Evolutionary conservation across 1,139 yeast species (phyloP).

Genomic region (Diutina catenulata): DNA sequence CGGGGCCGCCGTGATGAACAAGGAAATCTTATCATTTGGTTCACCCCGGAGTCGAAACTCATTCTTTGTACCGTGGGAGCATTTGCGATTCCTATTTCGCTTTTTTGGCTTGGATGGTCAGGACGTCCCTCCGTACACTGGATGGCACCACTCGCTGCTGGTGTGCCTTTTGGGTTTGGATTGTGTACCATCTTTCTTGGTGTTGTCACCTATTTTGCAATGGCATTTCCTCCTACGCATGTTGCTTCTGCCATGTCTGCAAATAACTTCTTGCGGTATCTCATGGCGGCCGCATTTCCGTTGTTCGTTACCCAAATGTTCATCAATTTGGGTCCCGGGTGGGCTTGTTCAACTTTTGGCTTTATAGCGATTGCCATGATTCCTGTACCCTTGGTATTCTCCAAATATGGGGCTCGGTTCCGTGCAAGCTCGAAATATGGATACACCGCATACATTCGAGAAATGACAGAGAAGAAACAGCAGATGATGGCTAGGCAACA

Average conservation of each 20-base stretch:
- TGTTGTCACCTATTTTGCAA: conserved; percentile 57
- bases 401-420: conserved; percentile 40
- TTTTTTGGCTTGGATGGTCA: conserved; percentile 82
- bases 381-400: conserved; percentile 36
- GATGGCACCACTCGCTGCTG: conserved; percentile 70
- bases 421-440: conserved; percentile 48
- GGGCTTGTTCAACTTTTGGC: conserved; percentile 28
- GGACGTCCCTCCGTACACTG: conserved; percentile 56
- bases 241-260: conserved; percentile 78
- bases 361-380: conserved; percentile 23
- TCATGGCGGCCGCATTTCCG: conserved; percentile 50
- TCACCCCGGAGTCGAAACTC: conserved; percentile 27
- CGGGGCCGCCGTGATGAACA: conserved; percentile 43
- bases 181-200: conserved; percentile 63
- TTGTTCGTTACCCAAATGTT: conserved; percentile 36
- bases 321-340: conserved; percentile 22
- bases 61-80: conserved; percentile 47
- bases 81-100: conserved; percentile 49
- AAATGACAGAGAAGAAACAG: conserved; percentile 14
- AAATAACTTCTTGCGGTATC: conserved; percentile 57
- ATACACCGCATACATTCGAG: conserved; percentile 36
- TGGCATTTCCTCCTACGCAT: conserved; percentile 61
- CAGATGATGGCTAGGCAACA: too few species aligned
- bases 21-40: conserved; percentile 32
- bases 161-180: conserved; percentile 68